These are phyloP conservation scores for Mimosa bimucronata DNA, from an alignment of 306 rosid genomes.

Conservation along the genomic window DNA sequence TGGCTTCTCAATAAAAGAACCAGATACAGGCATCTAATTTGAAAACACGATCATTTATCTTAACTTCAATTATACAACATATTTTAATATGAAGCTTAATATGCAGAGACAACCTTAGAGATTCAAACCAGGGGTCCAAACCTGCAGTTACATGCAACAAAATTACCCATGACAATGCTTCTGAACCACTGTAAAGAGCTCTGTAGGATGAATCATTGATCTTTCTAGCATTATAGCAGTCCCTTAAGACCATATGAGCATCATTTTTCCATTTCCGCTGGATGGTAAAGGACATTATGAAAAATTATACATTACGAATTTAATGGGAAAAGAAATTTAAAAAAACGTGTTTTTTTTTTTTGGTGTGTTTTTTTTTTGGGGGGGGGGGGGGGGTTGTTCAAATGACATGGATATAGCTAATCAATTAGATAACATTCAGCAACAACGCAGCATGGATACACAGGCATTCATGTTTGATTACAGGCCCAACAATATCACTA, in stretches of 20 bases:
- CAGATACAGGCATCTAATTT: conserved; percentile 1
- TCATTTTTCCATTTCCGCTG: conserved; percentile 99
- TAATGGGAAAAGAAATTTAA: conserved; percentile 3
- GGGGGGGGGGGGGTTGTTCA: neutral
- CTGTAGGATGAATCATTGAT: conserved; percentile 62
- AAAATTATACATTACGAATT: conserved; percentile 27
- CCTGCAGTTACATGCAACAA: conserved; percentile 28
- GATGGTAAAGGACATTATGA: conserved; percentile 24
- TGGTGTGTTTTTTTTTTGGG: too few relatives aligned
- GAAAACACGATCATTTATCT: conserved; percentile 20
- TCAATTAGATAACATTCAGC: conserved; percentile 67
- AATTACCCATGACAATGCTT: conserved; percentile 89
- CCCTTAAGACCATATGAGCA: conserved; percentile 88
- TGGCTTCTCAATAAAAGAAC: conserved; percentile 22
- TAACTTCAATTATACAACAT: conserved; percentile 18
- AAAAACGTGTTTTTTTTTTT: neutral
- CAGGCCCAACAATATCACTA: conserved; percentile 53
- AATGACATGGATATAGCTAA: conserved; percentile 31
- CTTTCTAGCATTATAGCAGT: conserved; percentile 78
- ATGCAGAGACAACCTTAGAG: conserved; percentile 13
- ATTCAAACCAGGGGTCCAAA: conserved; percentile 16
- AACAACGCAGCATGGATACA: conserved; percentile 81
- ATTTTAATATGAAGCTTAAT: conserved; percentile 19
- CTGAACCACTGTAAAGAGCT: conserved; percentile 74
- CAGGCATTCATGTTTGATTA: conserved; percentile 62